Conservation (phyloP, 2,329 filamentous ascomycete genomes). For the Thielaviopsis ethacetica region DNA sequence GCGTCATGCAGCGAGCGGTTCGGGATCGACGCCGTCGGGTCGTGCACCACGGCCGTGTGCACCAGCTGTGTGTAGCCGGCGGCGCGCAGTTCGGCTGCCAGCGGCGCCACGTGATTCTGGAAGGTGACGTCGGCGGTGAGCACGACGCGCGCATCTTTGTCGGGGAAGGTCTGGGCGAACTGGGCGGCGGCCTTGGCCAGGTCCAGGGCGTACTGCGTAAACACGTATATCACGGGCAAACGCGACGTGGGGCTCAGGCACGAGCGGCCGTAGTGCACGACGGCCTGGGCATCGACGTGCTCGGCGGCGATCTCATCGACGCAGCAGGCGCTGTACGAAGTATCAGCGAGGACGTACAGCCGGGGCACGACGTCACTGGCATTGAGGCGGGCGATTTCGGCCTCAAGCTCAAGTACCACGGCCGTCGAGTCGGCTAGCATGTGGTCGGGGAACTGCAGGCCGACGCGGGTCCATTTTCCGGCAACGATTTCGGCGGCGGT, state of each 20-base stretch:
- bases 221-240: constrained; percentile 79
- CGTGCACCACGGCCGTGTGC: constrained; percentile 55
- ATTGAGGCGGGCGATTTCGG: constrained; percentile 5
- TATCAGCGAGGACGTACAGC: constrained; percentile 82
- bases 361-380: constrained; percentile 16
- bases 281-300: constrained; percentile 75
- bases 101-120: constrained; percentile 49
- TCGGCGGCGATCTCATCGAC: constrained; percentile 95
- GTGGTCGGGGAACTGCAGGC: constrained; percentile 87
- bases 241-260: constrained; percentile 82
- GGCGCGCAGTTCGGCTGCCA: constrained; percentile 38
- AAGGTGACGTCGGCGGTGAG: constrained; percentile 86
- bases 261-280: constrained; percentile 85
- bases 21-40: constrained; percentile 66
- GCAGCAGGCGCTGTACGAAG: constrained; percentile 92
- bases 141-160: constrained; percentile 45
- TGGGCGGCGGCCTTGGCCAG: constrained; percentile 36
- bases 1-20: constrained; percentile 39
- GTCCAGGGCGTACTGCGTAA: constrained; percentile 58
- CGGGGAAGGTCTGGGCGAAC: constrained; percentile 54
- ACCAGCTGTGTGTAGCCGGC: constrained; percentile 56
- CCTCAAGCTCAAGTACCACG: constrained; percentile 45
- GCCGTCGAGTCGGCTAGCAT: constrained; percentile 78
- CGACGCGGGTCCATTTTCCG: constrained; percentile 59
- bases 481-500: constrained; percentile 61